phyloP scores from a whole-genome alignment of 257 asterid species.

The Eucommia ulmoides region DNA sequence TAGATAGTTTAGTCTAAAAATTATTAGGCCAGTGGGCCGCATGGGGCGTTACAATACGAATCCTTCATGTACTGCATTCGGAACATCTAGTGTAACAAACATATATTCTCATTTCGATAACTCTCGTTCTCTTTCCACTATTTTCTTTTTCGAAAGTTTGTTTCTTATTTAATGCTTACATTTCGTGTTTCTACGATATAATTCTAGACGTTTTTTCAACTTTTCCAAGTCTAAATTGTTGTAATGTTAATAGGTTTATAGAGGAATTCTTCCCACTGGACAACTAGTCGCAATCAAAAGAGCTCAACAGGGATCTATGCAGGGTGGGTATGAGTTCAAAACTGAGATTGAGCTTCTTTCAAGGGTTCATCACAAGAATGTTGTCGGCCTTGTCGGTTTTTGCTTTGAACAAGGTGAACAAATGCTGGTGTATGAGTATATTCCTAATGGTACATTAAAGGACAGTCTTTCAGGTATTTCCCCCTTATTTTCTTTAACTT shows the following conservation, averaged over 20 bases:
- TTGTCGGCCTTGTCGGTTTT: constrained; percentile 65
- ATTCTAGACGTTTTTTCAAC: too few species aligned
- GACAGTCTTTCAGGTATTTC: constrained; percentile 67
- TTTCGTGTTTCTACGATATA: too few species aligned
- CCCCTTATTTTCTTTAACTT: too few species aligned
- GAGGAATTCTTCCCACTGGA: constrained; percentile 62
- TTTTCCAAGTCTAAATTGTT: not conserved
- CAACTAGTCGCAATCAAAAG: constrained; percentile 67
- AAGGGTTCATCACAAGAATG: constrained; percentile 88
- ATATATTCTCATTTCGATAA: too few species aligned
- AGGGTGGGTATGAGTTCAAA: constrained; percentile 76
- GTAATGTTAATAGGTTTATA: constrained; percentile 45
- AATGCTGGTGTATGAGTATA: constrained; percentile 69
- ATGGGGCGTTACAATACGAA: too few species aligned
- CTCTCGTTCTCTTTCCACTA: too few species aligned
- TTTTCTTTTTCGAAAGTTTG: too few species aligned
- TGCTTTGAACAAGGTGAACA: constrained; percentile 77
- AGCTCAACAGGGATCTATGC: constrained; percentile 65
- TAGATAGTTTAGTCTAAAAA: too few species aligned
- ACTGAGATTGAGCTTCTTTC: constrained; percentile 96
- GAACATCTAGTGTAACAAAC: too few species aligned
- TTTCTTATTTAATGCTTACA: too few species aligned
- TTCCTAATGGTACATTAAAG: constrained; percentile 70
- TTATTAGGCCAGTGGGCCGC: too few species aligned
- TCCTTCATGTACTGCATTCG: too few species aligned